Evolutionary conservation across 129 eudicot genomes (phyloP).

Genomic region (Ambrosia artemisiifolia): DNA sequence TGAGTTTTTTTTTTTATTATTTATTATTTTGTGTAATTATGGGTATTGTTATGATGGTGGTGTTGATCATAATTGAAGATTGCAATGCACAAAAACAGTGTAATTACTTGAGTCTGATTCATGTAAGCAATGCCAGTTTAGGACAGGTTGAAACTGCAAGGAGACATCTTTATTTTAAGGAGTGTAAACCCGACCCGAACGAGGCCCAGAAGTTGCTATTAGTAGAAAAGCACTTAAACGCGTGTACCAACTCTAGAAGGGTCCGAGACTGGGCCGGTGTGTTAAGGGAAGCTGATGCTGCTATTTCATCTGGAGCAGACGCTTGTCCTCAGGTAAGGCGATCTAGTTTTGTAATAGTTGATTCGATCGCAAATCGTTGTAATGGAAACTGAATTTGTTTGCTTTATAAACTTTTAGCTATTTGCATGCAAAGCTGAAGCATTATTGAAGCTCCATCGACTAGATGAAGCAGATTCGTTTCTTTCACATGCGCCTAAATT

Average conservation of each 20-base stretch:
- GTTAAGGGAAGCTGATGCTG: conserved; percentile 67
- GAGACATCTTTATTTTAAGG: conserved; percentile 54
- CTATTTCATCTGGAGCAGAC: conserved; percentile 81
- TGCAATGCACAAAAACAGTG: too few relatives aligned
- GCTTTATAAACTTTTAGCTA: conserved; percentile 51
- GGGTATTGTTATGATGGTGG: background rate
- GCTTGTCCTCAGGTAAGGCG: conserved; percentile 67
- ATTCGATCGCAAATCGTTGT: background rate
- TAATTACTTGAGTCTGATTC: conserved; percentile 19
- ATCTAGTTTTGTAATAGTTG: background rate
- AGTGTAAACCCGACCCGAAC: conserved; percentile 48
- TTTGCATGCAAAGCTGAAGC: conserved; percentile 91
- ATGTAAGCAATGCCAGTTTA: conserved; percentile 54
- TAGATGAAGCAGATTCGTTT: conserved; percentile 54
- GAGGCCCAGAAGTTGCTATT: conserved; percentile 67
- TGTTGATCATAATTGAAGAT: background rate
- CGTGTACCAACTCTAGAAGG: conserved; percentile 57
- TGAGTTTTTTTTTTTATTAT: background rate
- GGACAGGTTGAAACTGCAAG: conserved; percentile 88
- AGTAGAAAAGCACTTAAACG: conserved; percentile 56
- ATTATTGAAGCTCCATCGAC: conserved; percentile 62
- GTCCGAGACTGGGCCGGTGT: conserved; percentile 65
- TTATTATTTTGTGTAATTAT: background rate
- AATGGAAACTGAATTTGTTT: conserved; percentile 22
- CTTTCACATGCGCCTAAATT: conserved; percentile 44